A percentile compares a stretch with the other conserved stretches of the same genome.
phyloP scores from a whole-genome alignment of 1,284 basidiomycete species.

The Puccinia novopanici region DNA sequence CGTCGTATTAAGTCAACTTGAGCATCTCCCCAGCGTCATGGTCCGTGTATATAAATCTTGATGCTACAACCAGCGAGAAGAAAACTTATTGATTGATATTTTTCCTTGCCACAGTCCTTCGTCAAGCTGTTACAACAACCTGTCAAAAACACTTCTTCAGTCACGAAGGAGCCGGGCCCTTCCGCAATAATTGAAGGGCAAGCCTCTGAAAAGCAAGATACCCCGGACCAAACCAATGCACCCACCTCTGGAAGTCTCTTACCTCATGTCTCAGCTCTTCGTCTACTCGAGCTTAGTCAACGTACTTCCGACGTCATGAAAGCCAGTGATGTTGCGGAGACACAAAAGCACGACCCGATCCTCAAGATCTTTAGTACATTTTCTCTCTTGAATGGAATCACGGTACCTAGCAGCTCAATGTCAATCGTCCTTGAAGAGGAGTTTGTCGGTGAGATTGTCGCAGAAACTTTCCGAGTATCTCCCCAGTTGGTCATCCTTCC shows the following conservation, averaged over 20 bases:
- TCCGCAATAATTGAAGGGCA: not conserved
- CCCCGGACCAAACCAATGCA: not conserved
- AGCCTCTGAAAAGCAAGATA: not conserved
- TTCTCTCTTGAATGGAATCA: slow-evolving; percentile 71
- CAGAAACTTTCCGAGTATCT: slow-evolving; percentile 66
- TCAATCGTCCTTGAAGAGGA: slow-evolving; percentile 72
- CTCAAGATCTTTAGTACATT: slow-evolving; percentile 79
- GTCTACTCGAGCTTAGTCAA: slow-evolving; percentile 83
- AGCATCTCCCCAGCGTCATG: slow-evolving; percentile 71
- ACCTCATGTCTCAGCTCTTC: slow-evolving; percentile 68
- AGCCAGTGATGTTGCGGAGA: slow-evolving; percentile 70
- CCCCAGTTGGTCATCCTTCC: slow-evolving; percentile 79
- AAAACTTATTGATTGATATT: not conserved
- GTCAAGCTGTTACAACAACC: slow-evolving; percentile 48
- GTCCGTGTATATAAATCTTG: slow-evolving; percentile 58
- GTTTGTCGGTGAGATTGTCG: slow-evolving; percentile 70
- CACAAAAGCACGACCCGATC: slow-evolving; percentile 75
- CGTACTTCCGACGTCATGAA: slow-evolving; percentile 82
- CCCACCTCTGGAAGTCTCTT: slow-evolving; percentile 18
- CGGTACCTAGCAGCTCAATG: slow-evolving; percentile 66
- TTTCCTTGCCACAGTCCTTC: slow-evolving; percentile 17
- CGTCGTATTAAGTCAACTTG: slow-evolving; percentile 85
- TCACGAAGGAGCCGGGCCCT: not conserved
- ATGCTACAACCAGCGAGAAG: too few species aligned
- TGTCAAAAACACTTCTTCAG: slow-evolving; percentile 33